Evolutionary conservation across 768 basidiomycete species (phyloP).

Genomic region (Boletus eberwhitei): DNA sequence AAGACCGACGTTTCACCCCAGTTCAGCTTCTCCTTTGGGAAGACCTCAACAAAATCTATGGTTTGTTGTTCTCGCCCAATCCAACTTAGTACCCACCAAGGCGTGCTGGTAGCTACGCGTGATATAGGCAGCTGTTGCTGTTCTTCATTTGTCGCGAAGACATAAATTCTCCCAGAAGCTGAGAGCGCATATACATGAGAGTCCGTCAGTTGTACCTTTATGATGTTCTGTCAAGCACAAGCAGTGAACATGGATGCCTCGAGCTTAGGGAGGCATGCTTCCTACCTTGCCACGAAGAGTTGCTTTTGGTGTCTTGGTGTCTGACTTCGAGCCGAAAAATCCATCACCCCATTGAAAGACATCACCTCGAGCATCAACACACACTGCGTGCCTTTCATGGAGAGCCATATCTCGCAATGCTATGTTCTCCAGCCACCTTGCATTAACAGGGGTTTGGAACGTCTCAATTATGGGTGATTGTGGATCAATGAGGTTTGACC

Average conservation of each 20-base stretch:
- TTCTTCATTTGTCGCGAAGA: slow-evolving; percentile 50
- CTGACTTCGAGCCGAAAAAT: slow-evolving; percentile 41
- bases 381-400: slow-evolving; percentile 65
- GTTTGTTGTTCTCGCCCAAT: slow-evolving; percentile 47
- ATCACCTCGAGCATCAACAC: slow-evolving; percentile 75
- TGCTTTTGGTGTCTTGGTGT: slow-evolving; percentile 39
- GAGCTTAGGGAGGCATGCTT: not conserved
- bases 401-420: slow-evolving; percentile 73
- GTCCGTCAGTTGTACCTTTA: slow-evolving; percentile 56
- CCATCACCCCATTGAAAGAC: slow-evolving; percentile 83
- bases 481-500: slow-evolving; percentile 46
- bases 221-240: slow-evolving; percentile 54
- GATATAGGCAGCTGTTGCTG: slow-evolving; percentile 43
- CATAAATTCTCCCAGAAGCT: slow-evolving; percentile 70
- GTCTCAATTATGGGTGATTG: slow-evolving; percentile 36
- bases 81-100: slow-evolving; percentile 65
- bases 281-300: slow-evolving; percentile 66
- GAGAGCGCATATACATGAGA: slow-evolving; percentile 75
- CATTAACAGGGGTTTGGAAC: slow-evolving; percentile 49
- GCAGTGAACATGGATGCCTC: not conserved
- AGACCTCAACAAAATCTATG: slow-evolving; percentile 60
- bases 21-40: slow-evolving; percentile 49
- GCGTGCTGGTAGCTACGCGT: slow-evolving; percentile 42
- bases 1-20: slow-evolving; percentile 65
- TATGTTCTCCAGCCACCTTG: slow-evolving; percentile 58